These are phyloP conservation scores for Chondrus crispus DNA, from an alignment of 23 red algal genomes.

Conservation along the genomic window DNA sequence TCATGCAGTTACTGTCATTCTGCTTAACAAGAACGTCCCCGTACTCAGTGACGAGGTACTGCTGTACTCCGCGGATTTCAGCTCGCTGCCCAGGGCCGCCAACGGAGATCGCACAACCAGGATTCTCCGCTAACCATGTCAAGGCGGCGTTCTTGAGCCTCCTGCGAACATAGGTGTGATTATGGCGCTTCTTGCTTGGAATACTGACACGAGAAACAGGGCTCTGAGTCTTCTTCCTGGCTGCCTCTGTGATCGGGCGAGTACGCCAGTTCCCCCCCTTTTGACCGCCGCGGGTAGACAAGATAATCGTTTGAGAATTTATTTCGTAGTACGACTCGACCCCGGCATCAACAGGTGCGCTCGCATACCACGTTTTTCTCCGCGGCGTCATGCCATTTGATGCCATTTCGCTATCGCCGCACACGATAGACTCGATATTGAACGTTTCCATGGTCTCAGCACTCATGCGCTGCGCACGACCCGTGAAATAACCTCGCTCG, in stretches of 20 bases:
- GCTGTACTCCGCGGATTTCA: background rate
- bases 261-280: background rate
- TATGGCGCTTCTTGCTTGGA: background rate
- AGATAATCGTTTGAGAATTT: background rate
- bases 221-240: background rate
- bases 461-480: too few relatives aligned
- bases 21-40: background rate
- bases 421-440: background rate
- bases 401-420: background rate
- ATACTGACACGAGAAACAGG: background rate
- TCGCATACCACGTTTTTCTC: background rate
- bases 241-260: background rate
- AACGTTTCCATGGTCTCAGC: background rate
- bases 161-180: background rate
- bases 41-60: background rate
- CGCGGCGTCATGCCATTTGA: background rate
- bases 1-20: background rate
- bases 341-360: background rate
- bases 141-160: background rate
- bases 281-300: background rate
- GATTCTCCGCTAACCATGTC: background rate
- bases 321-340: background rate
- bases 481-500: too few relatives aligned
- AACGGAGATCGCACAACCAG: background rate
- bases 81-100: background rate